Evolutionary conservation across 768 basidiomycete species (phyloP).

Genomic region (Dioszegia aurantiaca): DNA sequence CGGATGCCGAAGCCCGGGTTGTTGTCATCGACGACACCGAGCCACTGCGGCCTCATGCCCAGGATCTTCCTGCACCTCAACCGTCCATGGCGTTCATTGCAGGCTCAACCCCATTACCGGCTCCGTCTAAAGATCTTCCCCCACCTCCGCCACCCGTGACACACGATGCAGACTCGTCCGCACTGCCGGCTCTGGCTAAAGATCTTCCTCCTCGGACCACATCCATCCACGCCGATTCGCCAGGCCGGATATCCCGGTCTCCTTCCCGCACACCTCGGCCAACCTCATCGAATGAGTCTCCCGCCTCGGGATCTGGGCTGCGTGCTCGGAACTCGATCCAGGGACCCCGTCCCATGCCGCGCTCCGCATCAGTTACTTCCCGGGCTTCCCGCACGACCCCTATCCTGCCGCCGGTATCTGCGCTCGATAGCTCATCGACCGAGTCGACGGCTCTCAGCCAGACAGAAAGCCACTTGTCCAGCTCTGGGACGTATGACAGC

Average conservation of each 20-base stretch:
- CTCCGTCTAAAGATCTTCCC: conserved; percentile 5
- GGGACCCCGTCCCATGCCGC: conserved; percentile 18
- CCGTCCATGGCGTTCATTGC: too few relatives aligned
- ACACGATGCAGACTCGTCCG: not conserved
- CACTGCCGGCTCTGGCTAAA: conserved; percentile 1
- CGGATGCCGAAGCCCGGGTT: too few relatives aligned
- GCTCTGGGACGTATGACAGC: conserved; percentile 8
- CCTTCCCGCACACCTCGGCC: not conserved
- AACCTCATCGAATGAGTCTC: not conserved
- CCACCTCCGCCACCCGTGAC: not conserved
- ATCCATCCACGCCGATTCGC: conserved; percentile 7
- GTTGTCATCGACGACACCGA: too few relatives aligned
- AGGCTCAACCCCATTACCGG: too few relatives aligned
- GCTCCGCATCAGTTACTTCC: conserved; percentile 6
- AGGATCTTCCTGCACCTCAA: too few relatives aligned
- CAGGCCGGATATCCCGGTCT: not conserved
- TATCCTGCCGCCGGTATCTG: not conserved
- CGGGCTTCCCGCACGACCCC: not conserved
- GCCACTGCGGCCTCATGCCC: too few relatives aligned
- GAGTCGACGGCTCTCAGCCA: conserved; percentile 3
- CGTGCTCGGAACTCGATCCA: conserved; percentile 6
- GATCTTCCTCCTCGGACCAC: conserved; percentile 10
- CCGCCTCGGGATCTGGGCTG: not conserved
- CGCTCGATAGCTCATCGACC: not conserved
- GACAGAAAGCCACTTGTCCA: conserved; percentile 4